Evolutionary conservation across 352 stramenopile species (phyloP).

Genomic region (Phytophthora kernoviae): DNA sequence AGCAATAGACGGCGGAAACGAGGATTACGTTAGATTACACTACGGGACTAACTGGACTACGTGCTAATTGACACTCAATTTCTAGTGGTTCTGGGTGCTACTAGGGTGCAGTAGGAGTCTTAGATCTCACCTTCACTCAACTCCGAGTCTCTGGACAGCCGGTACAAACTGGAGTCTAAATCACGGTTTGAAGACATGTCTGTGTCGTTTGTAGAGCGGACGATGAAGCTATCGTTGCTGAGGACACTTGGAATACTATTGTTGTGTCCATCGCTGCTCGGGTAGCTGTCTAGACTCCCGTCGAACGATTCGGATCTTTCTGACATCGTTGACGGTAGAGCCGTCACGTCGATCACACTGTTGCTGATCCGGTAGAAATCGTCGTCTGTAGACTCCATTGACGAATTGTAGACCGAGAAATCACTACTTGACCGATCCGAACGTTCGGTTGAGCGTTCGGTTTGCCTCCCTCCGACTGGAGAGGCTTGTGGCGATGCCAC

Average conservation of each 20-base stretch:
- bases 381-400: slow-evolving; percentile 12
- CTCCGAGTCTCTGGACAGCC: slow-evolving; percentile 36
- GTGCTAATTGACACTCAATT: slow-evolving; percentile 8
- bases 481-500: slow-evolving; percentile 13
- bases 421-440: slow-evolving; percentile 38
- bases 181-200: slow-evolving; percentile 15
- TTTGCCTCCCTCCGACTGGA: slow-evolving; percentile 12
- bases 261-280: slow-evolving; percentile 15
- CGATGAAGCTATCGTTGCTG: slow-evolving; percentile 30
- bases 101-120: too few species aligned
- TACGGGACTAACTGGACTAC: background rate
- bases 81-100: too few species aligned
- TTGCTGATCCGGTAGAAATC: slow-evolving; percentile 29
- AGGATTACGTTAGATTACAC: background rate
- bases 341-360: slow-evolving; percentile 30
- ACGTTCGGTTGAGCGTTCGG: slow-evolving; percentile 33
- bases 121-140: slow-evolving; percentile 53
- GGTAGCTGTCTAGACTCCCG: slow-evolving; percentile 18
- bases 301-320: slow-evolving; percentile 21
- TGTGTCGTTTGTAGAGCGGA: slow-evolving; percentile 23
- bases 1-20: slow-evolving; percentile 2
- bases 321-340: slow-evolving; percentile 13
- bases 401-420: slow-evolving; percentile 50
- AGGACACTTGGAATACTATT: slow-evolving; percentile 25
- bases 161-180: slow-evolving; percentile 17